Base-by-base conservation (phyloP, 108 stramenopile species). In the Conticribra guillardii region DNA sequence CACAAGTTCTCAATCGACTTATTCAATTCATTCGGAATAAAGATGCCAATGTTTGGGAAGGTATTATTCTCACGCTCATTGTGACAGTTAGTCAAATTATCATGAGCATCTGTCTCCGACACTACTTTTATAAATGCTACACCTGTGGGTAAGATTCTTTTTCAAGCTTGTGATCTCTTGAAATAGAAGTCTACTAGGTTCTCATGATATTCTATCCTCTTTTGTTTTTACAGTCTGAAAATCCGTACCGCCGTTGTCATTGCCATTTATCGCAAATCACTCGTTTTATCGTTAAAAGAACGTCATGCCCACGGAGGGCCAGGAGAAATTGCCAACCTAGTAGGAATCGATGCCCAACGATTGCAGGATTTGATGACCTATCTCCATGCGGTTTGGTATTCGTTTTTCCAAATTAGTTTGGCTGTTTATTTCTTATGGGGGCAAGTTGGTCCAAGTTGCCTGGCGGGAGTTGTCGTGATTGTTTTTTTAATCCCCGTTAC, bases 81-180 rank as follows among this genome's bases (percentile, higher is more conserved):
- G 88, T 93, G 18, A 87, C 87, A 9, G 5, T 82, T 0, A 91
- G 89, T 8, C 93, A 94, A 70, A 61, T 96, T 56, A 63, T 80
- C 52, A 92, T 89, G 89, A 81, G 85, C 11, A 69, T 96, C 51
- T 85, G 87, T 28, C 80, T 97, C 24, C 86, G 96, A 27, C 96
- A 97, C 66, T 99, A 99, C 82, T 99, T 97, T 76, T 94, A 86
- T 76, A 82, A 88, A 41, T 96, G 96, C 31, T 97, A 93, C 82
- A 76, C 82, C 5, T 82, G 80, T n/a, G 98, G 97, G n/a, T n/a
- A n/a, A n/a, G n/a, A n/a, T n/a, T n/a, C n/a, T n/a, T n/a, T n/a
- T n/a, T n/a, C n/a, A n/a, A n/a, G n/a, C n/a, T n/a, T n/a, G n/a
- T n/a, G n/a, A n/a, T n/a, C n/a, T n/a, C n/a, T n/a, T n/a, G n/a